These are phyloP conservation scores for Neurospora discreta DNA, from an alignment of 495 filamentous ascomycete genomes.

Conservation along the genomic window DNA sequence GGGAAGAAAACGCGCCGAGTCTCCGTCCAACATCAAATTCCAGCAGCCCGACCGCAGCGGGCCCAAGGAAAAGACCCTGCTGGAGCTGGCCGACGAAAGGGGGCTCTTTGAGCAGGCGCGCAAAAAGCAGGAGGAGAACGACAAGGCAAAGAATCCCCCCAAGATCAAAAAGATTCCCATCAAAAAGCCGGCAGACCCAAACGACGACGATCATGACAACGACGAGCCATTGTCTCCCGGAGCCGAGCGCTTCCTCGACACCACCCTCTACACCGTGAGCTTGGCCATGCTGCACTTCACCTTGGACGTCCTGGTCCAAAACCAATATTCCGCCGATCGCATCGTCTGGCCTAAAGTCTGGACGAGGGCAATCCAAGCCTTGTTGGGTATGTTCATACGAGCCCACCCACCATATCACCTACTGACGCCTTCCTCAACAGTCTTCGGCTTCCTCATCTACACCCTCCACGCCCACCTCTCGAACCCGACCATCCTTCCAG, in stretches of 20 bases:
- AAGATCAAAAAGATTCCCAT: slow-evolving; percentile 1
- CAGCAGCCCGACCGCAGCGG: slow-evolving; percentile 46
- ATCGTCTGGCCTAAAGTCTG: slow-evolving; percentile 49
- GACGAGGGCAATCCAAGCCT: slow-evolving; percentile 37
- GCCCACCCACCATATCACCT: neutral
- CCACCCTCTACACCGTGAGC: slow-evolving; percentile 58
- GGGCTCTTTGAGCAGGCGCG: slow-evolving; percentile 36
- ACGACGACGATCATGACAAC: slow-evolving; percentile 14
- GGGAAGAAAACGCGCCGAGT: slow-evolving; percentile 38
- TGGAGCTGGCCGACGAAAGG: slow-evolving; percentile 52
- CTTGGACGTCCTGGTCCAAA: slow-evolving; percentile 78
- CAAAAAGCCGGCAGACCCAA: slow-evolving; percentile 19
- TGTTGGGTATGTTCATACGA: slow-evolving; percentile 32
- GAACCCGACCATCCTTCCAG: slow-evolving; percentile 24
- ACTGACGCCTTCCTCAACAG: slow-evolving; percentile 20
- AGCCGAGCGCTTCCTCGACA: slow-evolving; percentile 43
- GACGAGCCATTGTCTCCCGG: slow-evolving; percentile 21
- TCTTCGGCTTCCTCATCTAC: slow-evolving; percentile 52
- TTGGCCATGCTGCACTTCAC: slow-evolving; percentile 77
- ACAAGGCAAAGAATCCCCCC: slow-evolving; percentile 20
- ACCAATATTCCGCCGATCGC: slow-evolving; percentile 66
- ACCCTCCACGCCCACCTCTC: slow-evolving; percentile 44
- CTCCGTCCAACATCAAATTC: slow-evolving; percentile 42
- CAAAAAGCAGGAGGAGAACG: slow-evolving; percentile 13
- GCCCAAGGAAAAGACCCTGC: slow-evolving; percentile 46